Percentiles rank a stretch among this genome's conserved stretches.
Evolutionary conservation across 148 eudicot species (phyloP).

Genomic region (Mesembryanthemum crystallinum): DNA sequence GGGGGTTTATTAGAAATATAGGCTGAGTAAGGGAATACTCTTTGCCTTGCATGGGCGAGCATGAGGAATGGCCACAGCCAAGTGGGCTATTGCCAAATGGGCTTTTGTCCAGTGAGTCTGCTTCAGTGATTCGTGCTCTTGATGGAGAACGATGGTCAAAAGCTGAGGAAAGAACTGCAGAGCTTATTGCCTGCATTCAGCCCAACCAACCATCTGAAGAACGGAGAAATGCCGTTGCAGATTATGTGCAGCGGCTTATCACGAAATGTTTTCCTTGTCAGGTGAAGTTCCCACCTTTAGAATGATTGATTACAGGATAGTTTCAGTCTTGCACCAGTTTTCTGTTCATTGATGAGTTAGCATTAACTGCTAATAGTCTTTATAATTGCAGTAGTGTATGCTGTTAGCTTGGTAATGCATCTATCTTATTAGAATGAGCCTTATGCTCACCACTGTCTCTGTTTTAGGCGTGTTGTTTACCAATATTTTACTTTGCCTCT

Average conservation of each 20-base stretch:
- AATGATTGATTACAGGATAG: not conserved
- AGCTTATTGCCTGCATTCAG: conserved; percentile 81
- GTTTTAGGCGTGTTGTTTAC: no score
- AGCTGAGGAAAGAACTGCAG: conserved; percentile 79
- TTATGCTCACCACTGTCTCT: no score
- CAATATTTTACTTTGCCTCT: no score
- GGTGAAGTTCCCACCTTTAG: conserved; percentile 36
- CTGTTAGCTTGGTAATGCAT: no score
- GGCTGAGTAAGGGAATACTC: not conserved
- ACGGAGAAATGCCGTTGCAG: conserved; percentile 75
- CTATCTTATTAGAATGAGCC: no score
- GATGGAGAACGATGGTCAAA: conserved; percentile 62
- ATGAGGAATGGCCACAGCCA: conserved; percentile 31
- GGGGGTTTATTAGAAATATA: not conserved
- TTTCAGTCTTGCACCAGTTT: not conserved
- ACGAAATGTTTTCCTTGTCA: conserved; percentile 81
- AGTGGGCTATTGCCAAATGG: conserved; percentile 43
- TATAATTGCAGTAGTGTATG: not conserved
- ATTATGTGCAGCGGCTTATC: conserved; percentile 77
- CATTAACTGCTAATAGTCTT: no score
- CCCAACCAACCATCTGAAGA: conserved; percentile 70
- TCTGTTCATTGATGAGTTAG: not conserved
- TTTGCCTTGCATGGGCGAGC: conserved; percentile 41
- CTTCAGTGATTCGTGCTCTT: conserved; percentile 43
- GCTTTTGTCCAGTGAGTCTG: conserved; percentile 48